A percentile compares a stretch with the other conserved stretches of the same genome.
Conservation (phyloP, 2,329 filamentous ascomycete species). For the Beauveria medogensis region DNA sequence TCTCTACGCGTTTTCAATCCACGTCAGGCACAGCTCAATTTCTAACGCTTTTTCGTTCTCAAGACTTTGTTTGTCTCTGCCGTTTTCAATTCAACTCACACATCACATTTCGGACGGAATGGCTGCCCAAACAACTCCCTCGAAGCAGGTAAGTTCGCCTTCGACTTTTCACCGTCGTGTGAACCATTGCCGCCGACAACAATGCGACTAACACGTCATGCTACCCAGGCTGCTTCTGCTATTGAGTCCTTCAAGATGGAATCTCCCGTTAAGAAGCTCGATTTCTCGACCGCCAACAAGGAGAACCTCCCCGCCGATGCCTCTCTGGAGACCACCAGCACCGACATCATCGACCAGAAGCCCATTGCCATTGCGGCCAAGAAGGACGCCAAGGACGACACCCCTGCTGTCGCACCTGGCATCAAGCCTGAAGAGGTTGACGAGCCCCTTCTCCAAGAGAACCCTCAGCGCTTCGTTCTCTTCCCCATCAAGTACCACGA, state of each 20-base stretch:
- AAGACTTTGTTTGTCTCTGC: constrained; percentile 13
- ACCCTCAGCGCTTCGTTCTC: constrained; percentile 90
- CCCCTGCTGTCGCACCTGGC: constrained; percentile 35
- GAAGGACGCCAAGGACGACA: constrained; percentile 37
- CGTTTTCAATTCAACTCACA: constrained; percentile 6
- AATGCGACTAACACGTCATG: constrained; percentile 24
- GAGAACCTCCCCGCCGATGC: constrained; percentile 60
- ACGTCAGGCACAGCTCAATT: constrained; percentile 16
- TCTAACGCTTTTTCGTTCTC: constrained; percentile 13
- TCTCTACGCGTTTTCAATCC: constrained; percentile 22
- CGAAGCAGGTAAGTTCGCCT: constrained; percentile 46
- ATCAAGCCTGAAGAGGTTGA: constrained; percentile 65
- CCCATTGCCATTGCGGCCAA: constrained; percentile 38
- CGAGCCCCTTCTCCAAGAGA: constrained; percentile 91
- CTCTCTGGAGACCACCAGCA: constrained; percentile 38
- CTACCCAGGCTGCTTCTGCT: constrained; percentile 67
- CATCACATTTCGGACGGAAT: constrained; percentile 46
- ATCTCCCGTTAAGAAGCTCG: constrained; percentile 82
- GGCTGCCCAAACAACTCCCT: constrained; percentile 62
- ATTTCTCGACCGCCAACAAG: constrained; percentile 68
- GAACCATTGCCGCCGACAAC: background rate
- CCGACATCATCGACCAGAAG: constrained; percentile 51
- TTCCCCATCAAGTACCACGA: constrained; percentile 99
- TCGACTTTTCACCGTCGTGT: background rate
- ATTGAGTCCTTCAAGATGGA: constrained; percentile 90